phyloP scores from a whole-genome alignment of 768 basidiomycete genomes.

The Jaapia argillacea region DNA sequence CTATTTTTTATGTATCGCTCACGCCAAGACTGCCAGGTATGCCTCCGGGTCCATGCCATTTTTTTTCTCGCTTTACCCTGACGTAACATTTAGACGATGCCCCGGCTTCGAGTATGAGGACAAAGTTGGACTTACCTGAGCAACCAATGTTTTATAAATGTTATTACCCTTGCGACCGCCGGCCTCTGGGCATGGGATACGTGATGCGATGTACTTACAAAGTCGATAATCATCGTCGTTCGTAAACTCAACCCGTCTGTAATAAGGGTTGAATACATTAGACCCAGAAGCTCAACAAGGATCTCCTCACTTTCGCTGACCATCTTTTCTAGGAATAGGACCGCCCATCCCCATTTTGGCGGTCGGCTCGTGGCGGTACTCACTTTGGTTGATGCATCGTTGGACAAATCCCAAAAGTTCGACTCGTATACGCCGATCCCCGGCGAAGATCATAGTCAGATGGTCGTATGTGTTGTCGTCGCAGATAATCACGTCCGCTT shows the following conservation, averaged over 20 bases:
- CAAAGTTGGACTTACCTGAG: neutral
- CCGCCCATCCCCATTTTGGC: slow-evolving; percentile 3
- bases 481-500: neutral
- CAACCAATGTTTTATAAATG: slow-evolving; percentile 4
- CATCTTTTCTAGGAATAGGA: neutral
- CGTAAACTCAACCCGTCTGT: slow-evolving; percentile 8
- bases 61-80: neutral
- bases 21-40: slow-evolving; percentile 12
- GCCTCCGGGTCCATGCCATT: slow-evolving; percentile 17
- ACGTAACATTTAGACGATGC: neutral
- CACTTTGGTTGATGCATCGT: slow-evolving; percentile 8
- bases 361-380: slow-evolving; percentile 1
- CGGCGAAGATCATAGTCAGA: neutral
- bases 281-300: neutral
- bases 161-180: slow-evolving; percentile 6
- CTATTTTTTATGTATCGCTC: slow-evolving; percentile 10
- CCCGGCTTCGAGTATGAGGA: slow-evolving; percentile 1
- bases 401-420: slow-evolving; percentile 18
- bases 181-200: slow-evolving; percentile 5
- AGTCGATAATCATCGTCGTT: slow-evolving; percentile 5
- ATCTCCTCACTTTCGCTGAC: neutral
- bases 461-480: neutral
- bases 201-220: slow-evolving; percentile 4
- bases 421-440: slow-evolving; percentile 8
- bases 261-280: slow-evolving; percentile 4